Percentiles rank a stretch among this genome's conserved stretches.
Evolutionary conservation across 768 basidiomycete species (phyloP).

Genomic region (Boletus rubescentipes): DNA sequence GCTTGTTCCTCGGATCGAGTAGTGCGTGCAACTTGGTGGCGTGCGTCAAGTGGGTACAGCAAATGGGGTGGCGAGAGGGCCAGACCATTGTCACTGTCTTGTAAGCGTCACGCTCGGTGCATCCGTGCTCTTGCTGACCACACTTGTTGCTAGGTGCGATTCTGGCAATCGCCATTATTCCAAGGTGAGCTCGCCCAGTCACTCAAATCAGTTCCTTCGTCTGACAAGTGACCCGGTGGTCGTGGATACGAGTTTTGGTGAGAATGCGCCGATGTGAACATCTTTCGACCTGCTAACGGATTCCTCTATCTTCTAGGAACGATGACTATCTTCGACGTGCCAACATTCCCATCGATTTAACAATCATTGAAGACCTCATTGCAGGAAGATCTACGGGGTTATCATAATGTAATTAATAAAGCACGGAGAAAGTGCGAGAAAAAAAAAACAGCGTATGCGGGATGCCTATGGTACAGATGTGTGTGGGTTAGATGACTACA

Average conservation of each 20-base stretch:
- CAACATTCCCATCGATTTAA: slow-evolving; percentile 41
- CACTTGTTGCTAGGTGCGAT: slow-evolving; percentile 62
- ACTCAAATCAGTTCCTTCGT: not conserved
- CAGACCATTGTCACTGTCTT: slow-evolving; percentile 83
- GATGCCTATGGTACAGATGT: slow-evolving; percentile 33
- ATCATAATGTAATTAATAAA: slow-evolving; percentile 14
- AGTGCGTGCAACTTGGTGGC: slow-evolving; percentile 97
- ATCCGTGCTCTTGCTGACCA: not conserved
- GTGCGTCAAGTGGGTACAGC: slow-evolving; percentile 75
- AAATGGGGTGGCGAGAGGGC: slow-evolving; percentile 65
- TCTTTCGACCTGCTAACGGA: not conserved
- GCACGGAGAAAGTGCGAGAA: not conserved
- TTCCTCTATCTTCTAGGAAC: slow-evolving; percentile 39
- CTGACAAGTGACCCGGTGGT: not conserved
- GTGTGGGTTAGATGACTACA: slow-evolving; percentile 5
- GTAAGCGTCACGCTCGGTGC: slow-evolving; percentile 40
- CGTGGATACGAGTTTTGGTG: slow-evolving; percentile 48
- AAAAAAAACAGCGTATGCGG: slow-evolving; percentile 13
- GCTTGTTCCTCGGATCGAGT: slow-evolving; percentile 92
- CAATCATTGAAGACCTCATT: slow-evolving; percentile 42
- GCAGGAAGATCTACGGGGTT: slow-evolving; percentile 6
- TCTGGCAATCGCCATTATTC: slow-evolving; percentile 91
- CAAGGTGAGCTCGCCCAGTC: slow-evolving; percentile 55
- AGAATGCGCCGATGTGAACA: slow-evolving; percentile 11
- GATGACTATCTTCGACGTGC: slow-evolving; percentile 47